Conservation (phyloP, 768 basidiomycete genomes). For the Tricholoma hemisulphureum region DNA sequence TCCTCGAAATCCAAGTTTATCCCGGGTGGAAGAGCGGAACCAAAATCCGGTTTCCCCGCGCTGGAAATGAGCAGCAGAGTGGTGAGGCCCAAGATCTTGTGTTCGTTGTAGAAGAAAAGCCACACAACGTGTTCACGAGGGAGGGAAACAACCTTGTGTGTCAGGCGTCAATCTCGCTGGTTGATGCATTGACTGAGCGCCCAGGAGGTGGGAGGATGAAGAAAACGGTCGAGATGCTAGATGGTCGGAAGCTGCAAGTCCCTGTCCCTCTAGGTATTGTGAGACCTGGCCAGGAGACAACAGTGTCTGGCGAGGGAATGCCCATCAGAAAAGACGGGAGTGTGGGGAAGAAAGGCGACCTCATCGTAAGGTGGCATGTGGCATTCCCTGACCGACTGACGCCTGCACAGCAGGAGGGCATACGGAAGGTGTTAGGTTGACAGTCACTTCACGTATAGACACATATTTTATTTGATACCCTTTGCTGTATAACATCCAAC, state of each 20-base stretch:
- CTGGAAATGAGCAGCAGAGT: constrained; percentile 71
- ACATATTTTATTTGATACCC: neutral
- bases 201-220: constrained; percentile 31
- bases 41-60: constrained; percentile 84
- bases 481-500: neutral
- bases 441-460: too few relatives aligned
- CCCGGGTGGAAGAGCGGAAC: constrained; percentile 98
- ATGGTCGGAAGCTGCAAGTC: constrained; percentile 76
- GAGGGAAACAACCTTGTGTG: constrained; percentile 79
- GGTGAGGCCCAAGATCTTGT: constrained; percentile 88
- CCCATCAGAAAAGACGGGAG: constrained; percentile 81
- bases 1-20: constrained; percentile 73
- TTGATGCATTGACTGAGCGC: constrained; percentile 76
- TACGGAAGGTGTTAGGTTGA: constrained; percentile 63
- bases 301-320: constrained; percentile 81
- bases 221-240: constrained; percentile 68
- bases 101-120: constrained; percentile 96
- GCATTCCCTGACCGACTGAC: constrained; percentile 80
- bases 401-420: constrained; percentile 72
- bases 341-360: constrained; percentile 74
- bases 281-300: constrained; percentile 74
- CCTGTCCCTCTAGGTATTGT: constrained; percentile 64
- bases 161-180: constrained; percentile 63
- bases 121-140: constrained; percentile 71
- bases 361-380: constrained; percentile 81